phyloP scores from a whole-genome alignment of 2,329 filamentous ascomycete genomes.

The Botrytis byssoidea region DNA sequence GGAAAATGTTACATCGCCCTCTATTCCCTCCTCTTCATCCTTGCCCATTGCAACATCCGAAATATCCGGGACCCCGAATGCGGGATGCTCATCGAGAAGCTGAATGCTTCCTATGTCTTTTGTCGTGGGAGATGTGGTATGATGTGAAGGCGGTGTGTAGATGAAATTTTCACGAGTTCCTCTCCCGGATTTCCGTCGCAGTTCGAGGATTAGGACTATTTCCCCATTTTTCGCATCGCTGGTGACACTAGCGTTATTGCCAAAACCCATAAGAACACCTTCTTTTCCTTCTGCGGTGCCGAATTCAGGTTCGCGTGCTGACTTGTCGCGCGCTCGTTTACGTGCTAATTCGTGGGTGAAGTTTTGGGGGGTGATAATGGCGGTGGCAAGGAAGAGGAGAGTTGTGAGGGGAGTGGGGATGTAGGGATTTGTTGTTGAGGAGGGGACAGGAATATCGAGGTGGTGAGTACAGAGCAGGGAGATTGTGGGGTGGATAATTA shows the following conservation, averaged over 20 bases:
- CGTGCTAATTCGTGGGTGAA: conserved; percentile 71
- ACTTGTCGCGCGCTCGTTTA: conserved; percentile 74
- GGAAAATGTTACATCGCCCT: conserved; percentile 75
- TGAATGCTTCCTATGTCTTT: conserved; percentile 33
- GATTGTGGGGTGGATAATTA: conserved; percentile 62
- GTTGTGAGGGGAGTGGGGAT: conserved; percentile 68
- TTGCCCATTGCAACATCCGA: conserved; percentile 40
- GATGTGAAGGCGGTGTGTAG: conserved; percentile 40
- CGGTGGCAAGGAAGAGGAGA: conserved; percentile 83
- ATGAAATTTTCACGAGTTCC: conserved; percentile 58
- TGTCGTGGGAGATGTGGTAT: conserved; percentile 22
- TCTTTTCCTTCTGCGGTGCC: conserved; percentile 76
- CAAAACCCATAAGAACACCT: conserved; percentile 65
- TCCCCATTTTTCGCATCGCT: conserved; percentile 44
- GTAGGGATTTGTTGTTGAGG: conserved; percentile 50
- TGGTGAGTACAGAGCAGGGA: conserved; percentile 82
- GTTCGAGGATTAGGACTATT: conserved; percentile 79
- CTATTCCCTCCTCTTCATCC: conserved; percentile 43
- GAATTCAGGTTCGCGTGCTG: conserved; percentile 71
- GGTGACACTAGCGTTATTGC: conserved; percentile 15
- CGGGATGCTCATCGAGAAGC: conserved; percentile 74
- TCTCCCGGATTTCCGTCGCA: conserved; percentile 61
- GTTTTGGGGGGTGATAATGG: conserved; percentile 71
- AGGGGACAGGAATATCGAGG: conserved; percentile 65
- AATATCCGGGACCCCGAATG: conserved; percentile 52